A percentile compares a stretch with the other conserved stretches of the same genome.
Conservation (phyloP, 2,329 filamentous ascomycete species). For the Thielaviopsis cerberus region DNA sequence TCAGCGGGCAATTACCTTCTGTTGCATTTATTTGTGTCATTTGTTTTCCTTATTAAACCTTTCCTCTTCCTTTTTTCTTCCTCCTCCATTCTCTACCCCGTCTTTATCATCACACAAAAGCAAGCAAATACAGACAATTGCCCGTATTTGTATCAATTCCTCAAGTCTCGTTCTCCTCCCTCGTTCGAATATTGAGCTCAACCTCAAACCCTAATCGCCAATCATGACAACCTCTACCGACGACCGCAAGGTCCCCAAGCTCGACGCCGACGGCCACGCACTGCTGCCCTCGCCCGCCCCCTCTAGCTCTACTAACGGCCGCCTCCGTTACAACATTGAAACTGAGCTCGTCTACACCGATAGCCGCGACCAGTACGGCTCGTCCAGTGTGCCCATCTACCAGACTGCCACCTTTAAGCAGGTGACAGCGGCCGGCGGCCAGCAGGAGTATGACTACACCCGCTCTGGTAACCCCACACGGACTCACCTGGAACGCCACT, state of each 20-base stretch:
- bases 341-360: constrained; percentile 96
- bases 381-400: constrained; percentile 92
- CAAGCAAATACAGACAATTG: background rate
- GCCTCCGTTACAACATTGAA: constrained; percentile 71
- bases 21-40: background rate
- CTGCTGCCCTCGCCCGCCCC: constrained; percentile 83
- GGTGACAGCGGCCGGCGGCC: constrained; percentile 56
- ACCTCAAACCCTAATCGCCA: constrained; percentile 12
- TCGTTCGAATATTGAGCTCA: background rate
- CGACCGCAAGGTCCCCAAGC: constrained; percentile 27
- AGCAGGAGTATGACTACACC: constrained; percentile 90
- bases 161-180: background rate
- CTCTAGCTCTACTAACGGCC: constrained; percentile 70
- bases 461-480: constrained; percentile 92
- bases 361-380: constrained; percentile 87
- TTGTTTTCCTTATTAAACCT: background rate
- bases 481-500: constrained; percentile 84
- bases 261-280: constrained; percentile 66
- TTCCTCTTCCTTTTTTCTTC: background rate
- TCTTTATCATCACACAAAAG: no score
- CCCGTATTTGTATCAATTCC: background rate
- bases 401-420: constrained; percentile 99
- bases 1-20: background rate
- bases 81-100: no score
- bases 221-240: constrained; percentile 17